Evolutionary conservation across 805 yeast genomes (phyloP).

Genomic region (Kodamaea neixiangensis): DNA sequence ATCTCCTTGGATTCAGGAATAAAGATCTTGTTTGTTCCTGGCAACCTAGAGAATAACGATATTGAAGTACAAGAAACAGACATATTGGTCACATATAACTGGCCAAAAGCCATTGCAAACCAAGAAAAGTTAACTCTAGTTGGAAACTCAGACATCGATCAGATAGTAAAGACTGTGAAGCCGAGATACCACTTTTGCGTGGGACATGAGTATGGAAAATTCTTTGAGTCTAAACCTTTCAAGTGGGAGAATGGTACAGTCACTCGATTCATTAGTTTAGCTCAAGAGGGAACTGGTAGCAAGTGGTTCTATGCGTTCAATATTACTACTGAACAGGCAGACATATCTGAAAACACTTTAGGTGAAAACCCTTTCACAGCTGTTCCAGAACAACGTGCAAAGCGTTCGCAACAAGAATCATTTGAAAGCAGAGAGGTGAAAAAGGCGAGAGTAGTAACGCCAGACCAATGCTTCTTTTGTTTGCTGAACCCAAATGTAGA

Average conservation of each 20-base stretch:
- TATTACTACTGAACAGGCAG: constrained; percentile 21
- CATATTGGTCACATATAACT: constrained; percentile 56
- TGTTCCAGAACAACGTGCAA: constrained; percentile 1
- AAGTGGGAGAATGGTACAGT: constrained; percentile 49
- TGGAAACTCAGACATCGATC: constrained; percentile 49
- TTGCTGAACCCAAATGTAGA: constrained; percentile 76
- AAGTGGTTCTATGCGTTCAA: constrained; percentile 78
- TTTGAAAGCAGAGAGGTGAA: constrained; percentile 12
- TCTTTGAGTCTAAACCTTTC: constrained; percentile 59
- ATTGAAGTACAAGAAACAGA: constrained; percentile 38
- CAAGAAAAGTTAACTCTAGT: constrained; percentile 44
- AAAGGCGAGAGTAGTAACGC: constrained; percentile 47
- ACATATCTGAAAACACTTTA: constrained; percentile 5
- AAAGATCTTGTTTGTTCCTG: constrained; percentile 48
- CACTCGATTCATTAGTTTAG: constrained; percentile 69
- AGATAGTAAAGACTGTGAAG: constrained; percentile 39
- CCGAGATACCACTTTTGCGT: constrained; percentile 72
- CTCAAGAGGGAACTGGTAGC: constrained; percentile 53
- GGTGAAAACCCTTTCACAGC: constrained; percentile 29
- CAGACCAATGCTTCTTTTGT: constrained; percentile 77
- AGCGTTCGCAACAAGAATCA: constrained; percentile 16
- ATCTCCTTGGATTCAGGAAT: constrained; percentile 31
- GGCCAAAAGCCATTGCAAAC: constrained; percentile 58
- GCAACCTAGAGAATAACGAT: constrained; percentile 13
- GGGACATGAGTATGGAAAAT: constrained; percentile 50